Evolutionary conservation across 768 basidiomycete species (phyloP).

Genomic region (Termitomyces sp.): DNA sequence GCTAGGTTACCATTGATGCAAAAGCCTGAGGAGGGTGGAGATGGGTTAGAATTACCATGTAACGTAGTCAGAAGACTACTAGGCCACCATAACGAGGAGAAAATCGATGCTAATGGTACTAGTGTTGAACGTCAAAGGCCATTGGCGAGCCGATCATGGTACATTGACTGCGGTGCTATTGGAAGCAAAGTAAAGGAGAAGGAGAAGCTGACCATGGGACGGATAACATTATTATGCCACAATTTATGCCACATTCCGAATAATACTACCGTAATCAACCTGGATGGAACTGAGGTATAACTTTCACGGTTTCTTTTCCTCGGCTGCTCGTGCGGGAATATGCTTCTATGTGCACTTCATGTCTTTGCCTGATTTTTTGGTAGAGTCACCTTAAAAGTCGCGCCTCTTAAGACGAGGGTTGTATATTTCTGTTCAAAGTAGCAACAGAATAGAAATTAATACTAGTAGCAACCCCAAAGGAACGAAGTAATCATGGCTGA

Average conservation of each 20-base stretch:
- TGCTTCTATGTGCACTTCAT: conserved; percentile 1
- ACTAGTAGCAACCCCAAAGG: no score
- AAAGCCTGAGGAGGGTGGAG: no score
- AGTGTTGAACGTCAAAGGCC: conserved; percentile 52
- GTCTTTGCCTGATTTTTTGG: conserved; percentile 33
- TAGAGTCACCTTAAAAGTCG: conserved; percentile 31
- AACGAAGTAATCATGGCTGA: no score
- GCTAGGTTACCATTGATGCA: no score
- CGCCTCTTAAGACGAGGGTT: conserved; percentile 16
- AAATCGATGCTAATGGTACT: conserved; percentile 46
- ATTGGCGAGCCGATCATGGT: conserved; percentile 60
- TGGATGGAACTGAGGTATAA: no score
- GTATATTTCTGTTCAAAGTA: not conserved
- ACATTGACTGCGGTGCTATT: conserved; percentile 28
- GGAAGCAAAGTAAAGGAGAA: conserved; percentile 25
- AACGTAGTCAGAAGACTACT: no score
- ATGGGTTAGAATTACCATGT: no score
- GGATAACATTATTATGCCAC: no score
- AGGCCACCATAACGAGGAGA: conserved; percentile 32
- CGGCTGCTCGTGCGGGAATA: no score
- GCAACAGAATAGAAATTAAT: not conserved
- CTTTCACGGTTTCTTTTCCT: no score
- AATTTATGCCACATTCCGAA: no score
- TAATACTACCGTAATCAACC: conserved; percentile 25
- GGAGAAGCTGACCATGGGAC: conserved; percentile 30